Evolutionary conservation across 2,329 filamentous ascomycete species (phyloP).

Genomic region (Ophiostoma sp.): DNA sequence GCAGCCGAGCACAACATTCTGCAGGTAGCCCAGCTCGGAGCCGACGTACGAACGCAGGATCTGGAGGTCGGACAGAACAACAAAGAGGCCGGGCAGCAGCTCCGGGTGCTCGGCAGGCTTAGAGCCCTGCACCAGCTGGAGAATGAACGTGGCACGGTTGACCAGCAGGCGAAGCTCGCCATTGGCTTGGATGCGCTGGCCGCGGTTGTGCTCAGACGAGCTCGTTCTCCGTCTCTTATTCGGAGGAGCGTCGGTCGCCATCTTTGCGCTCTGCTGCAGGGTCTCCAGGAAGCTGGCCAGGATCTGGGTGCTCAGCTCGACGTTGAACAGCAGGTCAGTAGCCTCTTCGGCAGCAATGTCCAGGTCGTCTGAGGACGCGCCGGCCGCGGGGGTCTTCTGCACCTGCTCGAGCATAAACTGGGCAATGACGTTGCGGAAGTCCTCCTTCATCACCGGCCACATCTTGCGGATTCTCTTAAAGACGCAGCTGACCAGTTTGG

Average conservation of each 20-base stretch:
- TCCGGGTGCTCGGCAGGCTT: conserved; percentile 72
- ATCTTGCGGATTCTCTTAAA: conserved; percentile 70
- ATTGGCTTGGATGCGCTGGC: conserved; percentile 61
- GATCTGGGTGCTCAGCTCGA: conserved; percentile 72
- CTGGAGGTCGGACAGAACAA: conserved; percentile 81
- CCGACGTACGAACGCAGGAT: conserved; percentile 78
- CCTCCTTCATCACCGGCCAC: conserved; percentile 70
- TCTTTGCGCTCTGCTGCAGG: conserved; percentile 70
- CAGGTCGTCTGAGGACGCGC: conserved; percentile 39
- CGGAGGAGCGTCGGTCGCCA: conserved; percentile 69
- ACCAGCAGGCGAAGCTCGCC: conserved; percentile 67
- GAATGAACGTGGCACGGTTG: conserved; percentile 77
- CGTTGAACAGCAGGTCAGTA: conserved; percentile 68
- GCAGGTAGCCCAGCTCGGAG: conserved; percentile 86
- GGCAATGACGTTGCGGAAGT: conserved; percentile 60
- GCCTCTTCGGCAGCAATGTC: conserved; percentile 58
- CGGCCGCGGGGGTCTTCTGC: conserved; percentile 43
- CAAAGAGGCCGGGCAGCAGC: conserved; percentile 77
- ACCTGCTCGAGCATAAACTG: conserved; percentile 64
- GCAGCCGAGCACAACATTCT: conserved; percentile 79
- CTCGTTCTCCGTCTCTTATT: conserved; percentile 80
- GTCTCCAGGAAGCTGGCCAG: conserved; percentile 71
- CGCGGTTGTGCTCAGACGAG: conserved; percentile 64
- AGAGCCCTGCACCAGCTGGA: conserved; percentile 84
- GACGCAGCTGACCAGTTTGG: conserved; percentile 61